These are phyloP conservation scores for Sporothrix curviconia DNA, from an alignment of 2,329 filamentous ascomycete species.

Conservation along the genomic window DNA sequence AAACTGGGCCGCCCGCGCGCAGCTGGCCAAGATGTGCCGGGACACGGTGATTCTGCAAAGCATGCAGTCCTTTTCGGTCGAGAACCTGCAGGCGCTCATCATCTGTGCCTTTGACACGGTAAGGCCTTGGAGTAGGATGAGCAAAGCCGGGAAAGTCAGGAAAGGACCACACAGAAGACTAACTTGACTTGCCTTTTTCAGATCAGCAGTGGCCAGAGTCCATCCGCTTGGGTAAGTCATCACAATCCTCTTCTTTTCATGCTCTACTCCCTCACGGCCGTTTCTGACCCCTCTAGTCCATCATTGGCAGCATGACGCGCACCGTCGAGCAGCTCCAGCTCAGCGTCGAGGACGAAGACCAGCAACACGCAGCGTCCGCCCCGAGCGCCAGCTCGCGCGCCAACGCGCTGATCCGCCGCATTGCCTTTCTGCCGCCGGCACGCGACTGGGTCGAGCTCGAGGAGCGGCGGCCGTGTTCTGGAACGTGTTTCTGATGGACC, in stretches of 20 bases:
- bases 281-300: too few species aligned
- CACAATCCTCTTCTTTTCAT: too few species aligned
- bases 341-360: conserved; percentile 32
- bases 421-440: conserved; percentile 20
- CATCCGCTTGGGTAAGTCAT: conserved; percentile 31
- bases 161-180: too few species aligned
- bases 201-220: conserved; percentile 28
- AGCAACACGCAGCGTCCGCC: conserved; percentile 21
- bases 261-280: too few species aligned
- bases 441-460: conserved; percentile 27
- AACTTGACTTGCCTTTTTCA: too few species aligned
- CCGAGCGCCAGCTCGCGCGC: conserved; percentile 16
- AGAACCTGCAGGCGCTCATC: conserved; percentile 28
- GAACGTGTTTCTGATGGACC: conserved; percentile 31
- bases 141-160: too few species aligned
- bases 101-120: conserved; percentile 29
- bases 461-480: conserved; percentile 28
- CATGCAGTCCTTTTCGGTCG: conserved; percentile 27
- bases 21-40: conserved; percentile 3
- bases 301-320: conserved; percentile 31
- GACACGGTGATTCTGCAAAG: conserved; percentile 23
- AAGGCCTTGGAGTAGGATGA: too few species aligned
- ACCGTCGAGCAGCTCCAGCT: conserved; percentile 32
- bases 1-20: not conserved
- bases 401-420: conserved; percentile 12